phyloP scores from a whole-genome alignment of 305 asterid genomes.

The Solanum hybrid region DNA sequence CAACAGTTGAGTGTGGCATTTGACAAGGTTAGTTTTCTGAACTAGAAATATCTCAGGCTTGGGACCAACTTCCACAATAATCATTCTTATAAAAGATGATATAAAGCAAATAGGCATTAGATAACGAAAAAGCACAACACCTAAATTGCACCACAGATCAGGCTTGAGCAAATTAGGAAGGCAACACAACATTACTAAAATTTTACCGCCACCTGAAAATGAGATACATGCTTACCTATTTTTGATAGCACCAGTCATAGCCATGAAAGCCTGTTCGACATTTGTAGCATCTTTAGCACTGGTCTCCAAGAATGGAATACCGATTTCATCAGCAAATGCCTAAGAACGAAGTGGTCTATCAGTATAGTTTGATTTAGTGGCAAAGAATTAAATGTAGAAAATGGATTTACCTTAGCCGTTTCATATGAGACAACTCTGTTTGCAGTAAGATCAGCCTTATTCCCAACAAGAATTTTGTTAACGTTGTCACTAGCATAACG shows the following conservation, averaged over 20 bases:
- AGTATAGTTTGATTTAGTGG: neutral
- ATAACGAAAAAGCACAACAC: neutral
- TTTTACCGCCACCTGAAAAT: neutral
- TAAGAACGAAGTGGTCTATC: neutral
- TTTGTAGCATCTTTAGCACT: constrained; percentile 15
- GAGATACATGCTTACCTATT: neutral
- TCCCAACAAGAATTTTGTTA: constrained; percentile 14
- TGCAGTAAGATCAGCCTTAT: constrained; percentile 9
- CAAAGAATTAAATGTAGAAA: neutral
- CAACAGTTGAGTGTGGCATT: neutral
- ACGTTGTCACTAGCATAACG: constrained; percentile 12
- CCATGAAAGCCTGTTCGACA: constrained; percentile 13
- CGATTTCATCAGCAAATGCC: constrained; percentile 16
- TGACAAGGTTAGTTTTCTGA: neutral
- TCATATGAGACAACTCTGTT: constrained; percentile 10
- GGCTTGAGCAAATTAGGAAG: neutral
- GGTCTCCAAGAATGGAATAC: constrained; percentile 14
- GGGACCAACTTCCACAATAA: neutral
- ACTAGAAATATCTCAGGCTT: neutral
- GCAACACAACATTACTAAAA: neutral
- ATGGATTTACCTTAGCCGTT: constrained; percentile 9
- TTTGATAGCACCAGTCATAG: constrained; percentile 9
- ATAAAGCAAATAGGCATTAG: neutral
- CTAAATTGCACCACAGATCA: neutral
- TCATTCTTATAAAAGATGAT: neutral